Evolutionary conservation across 2,329 filamentous ascomycete genomes (phyloP).

Genomic region (Colletotrichum gloeosporioides): DNA sequence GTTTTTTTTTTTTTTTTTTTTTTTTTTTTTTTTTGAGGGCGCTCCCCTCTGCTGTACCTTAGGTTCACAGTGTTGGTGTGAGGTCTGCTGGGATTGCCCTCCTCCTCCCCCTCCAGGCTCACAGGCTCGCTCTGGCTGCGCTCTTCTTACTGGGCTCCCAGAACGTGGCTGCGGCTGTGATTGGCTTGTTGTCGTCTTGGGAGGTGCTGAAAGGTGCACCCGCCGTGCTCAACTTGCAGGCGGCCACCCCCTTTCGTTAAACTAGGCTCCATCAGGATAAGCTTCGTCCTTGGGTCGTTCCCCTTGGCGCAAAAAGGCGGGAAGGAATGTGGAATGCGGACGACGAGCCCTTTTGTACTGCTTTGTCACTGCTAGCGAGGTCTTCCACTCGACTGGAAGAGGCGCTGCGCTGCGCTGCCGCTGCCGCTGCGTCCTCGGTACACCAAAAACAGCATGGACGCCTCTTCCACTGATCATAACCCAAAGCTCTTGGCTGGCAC

Average conservation of each 20-base stretch:
- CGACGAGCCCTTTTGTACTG: neutral
- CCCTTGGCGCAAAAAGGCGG: slow-evolving; percentile 10
- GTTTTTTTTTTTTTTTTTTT: too few relatives aligned
- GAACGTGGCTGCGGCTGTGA: neutral
- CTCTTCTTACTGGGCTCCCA: neutral
- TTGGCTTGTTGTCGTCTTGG: neutral
- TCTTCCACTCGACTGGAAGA: neutral
- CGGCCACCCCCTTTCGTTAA: neutral
- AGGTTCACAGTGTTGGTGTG: neutral
- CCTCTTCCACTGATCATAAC: neutral
- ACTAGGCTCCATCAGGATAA: neutral
- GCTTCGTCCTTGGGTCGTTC: neutral
- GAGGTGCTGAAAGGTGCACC: neutral
- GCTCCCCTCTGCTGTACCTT: neutral
- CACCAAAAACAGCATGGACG: neutral
- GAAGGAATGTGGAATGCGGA: slow-evolving; percentile 6
- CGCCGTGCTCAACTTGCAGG: neutral
- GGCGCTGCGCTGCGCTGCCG: neutral
- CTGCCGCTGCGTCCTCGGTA: neutral
- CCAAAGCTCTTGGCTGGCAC: neutral
- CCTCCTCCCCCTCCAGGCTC: neutral
- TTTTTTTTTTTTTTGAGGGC: neutral
- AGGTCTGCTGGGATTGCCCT: neutral
- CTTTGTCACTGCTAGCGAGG: neutral
- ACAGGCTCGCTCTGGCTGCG: neutral